Conservation (phyloP, 805 yeast species). For the Suhomyces sp. region DNA sequence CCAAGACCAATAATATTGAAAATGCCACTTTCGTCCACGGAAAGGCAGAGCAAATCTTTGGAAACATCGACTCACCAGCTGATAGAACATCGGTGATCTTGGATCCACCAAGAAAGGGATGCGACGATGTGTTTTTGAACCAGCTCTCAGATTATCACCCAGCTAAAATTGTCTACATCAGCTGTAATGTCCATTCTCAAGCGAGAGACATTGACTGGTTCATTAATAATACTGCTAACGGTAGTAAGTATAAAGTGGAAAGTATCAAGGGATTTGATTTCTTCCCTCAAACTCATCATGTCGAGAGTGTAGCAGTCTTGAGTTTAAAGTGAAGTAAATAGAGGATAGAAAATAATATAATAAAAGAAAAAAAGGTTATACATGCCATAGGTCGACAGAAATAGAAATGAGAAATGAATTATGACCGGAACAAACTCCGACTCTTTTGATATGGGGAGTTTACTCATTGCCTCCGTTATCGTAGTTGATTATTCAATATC, state of each 20-base stretch:
- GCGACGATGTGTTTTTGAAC: conserved; percentile 82
- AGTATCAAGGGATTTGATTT: conserved; percentile 93
- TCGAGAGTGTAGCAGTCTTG: conserved; percentile 82
- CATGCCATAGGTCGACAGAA: no score
- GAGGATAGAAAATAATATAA: no score
- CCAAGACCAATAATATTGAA: conserved; percentile 66
- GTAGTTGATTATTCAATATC: no score
- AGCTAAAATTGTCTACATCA: conserved; percentile 84
- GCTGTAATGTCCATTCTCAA: conserved; percentile 97
- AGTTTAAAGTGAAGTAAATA: no score
- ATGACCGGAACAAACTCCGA: no score
- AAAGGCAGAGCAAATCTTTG: conserved; percentile 88
- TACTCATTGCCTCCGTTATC: no score
- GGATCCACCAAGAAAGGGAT: conserved; percentile 98
- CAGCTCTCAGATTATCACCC: conserved; percentile 86
- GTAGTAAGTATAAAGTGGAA: conserved; percentile 66
- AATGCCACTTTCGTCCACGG: conserved; percentile 88
- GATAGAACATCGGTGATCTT: conserved; percentile 82
- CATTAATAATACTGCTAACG: conserved; percentile 61
- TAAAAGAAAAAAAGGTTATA: no score
- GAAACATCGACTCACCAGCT: conserved; percentile 70
- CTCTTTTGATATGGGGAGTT: no score
- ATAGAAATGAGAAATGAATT: no score
- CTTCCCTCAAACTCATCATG: conserved; percentile 94
- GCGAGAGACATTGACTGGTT: conserved; percentile 91